Evolutionary conservation across 768 basidiomycete species (phyloP), one percentile per base, ranked within the genome.

Genomic region (Paxillus involutus): DNA sequence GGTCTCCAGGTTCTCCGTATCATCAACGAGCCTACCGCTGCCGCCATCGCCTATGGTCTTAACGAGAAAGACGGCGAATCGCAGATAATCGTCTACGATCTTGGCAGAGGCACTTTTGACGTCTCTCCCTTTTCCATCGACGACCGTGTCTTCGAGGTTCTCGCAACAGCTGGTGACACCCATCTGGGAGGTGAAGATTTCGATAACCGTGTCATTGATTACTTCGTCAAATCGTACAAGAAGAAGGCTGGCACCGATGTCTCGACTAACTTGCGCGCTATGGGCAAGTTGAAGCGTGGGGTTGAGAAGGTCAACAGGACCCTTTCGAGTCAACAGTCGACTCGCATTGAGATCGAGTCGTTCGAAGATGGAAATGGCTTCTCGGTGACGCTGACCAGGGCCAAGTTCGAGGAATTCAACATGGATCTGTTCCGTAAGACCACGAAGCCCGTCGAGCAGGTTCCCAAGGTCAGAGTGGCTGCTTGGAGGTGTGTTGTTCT

Each of bases 361-460:
- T 98, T 98, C 74, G 94, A 95, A 73, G 84, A 86, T 64, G 96
- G 96, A 59, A 94, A 96, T 63, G 96, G 98, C 79, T 93, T 98
- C 67, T 91, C 94, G 33, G 96, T 98, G 81, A 92, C 91, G 8
- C 84, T 98, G 32, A 98, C 96, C 49, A 86, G 96, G 51, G 96
- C 96, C 78, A 98, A 97, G 77, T 98, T 99, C 70, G 96, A 98
- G 73, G 95, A 98, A 73, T 81, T 98, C 61, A 97, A 96, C 85
- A 89, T 97, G 79, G 96, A 99, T 66, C 85, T 98, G 49, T 99
- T 99, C 90, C 83, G 96, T 67, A 96, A 96, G 84, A 99, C 96
- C 33, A 93, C 98, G 92, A 95, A 95, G 80, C 96, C 96, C 59
- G 96, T 98, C 58, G 95, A 98, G 74, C 96, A 98, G 74, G 96